Evolutionary conservation across 345 rosid species (phyloP).

Genomic region (Durio zibethinus): DNA sequence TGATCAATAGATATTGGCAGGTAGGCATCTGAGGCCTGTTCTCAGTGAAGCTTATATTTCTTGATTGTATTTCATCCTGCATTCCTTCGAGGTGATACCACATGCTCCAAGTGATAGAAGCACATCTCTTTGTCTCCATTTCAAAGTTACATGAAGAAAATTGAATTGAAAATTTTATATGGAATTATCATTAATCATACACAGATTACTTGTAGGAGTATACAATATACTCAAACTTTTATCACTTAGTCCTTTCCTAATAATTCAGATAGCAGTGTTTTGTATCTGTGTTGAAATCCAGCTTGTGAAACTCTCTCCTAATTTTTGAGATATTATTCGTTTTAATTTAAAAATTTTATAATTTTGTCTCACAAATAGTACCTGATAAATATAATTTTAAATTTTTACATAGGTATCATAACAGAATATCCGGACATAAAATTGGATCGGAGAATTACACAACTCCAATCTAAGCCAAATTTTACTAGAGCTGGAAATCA

Average conservation of each 20-base stretch:
- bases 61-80: background rate
- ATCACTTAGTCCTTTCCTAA: conserved; percentile 11
- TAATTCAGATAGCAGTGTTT: conserved; percentile 17
- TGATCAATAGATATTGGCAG: background rate
- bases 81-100: background rate
- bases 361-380: background rate
- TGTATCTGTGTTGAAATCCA: conserved; percentile 1
- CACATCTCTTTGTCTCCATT: background rate
- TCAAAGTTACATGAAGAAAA: background rate
- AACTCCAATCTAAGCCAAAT: conserved; percentile 2
- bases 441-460: background rate
- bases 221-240: conserved; percentile 14
- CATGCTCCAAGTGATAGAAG: background rate
- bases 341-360: background rate
- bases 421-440: background rate
- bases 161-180: background rate
- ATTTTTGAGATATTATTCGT: too few species aligned
- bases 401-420: conserved; percentile 3
- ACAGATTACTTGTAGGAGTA: conserved; percentile 14
- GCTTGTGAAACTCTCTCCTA: background rate
- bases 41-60: background rate
- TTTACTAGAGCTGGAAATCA: background rate
- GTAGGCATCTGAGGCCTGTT: background rate
- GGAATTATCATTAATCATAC: conserved; percentile 6
- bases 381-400: conserved; percentile 1